Evolutionary conservation across 179 eudicot species (phyloP), one percentile per base, ranked within the genome.

Genomic region (Dionaea muscipula): DNA sequence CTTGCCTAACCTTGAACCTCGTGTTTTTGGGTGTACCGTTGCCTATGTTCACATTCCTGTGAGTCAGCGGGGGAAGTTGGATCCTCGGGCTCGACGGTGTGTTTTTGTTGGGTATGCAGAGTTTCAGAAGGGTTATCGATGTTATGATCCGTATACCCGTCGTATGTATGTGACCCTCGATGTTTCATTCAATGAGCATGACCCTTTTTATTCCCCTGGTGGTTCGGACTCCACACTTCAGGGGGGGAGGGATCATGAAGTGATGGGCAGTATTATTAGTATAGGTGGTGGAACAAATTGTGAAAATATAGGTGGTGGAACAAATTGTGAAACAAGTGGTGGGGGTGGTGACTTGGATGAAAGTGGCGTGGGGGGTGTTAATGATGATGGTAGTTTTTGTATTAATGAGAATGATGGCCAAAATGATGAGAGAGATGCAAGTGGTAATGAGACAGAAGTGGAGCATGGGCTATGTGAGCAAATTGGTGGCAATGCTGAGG

Each of bases 101-200:
- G 51, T 56, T 1, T 56, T 64, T 56, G 13, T 64, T 0, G 51
- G 62, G 7, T 53, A 53, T 22, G 40, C 33, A 0, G 33, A 43
- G 4, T 53, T 41, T 41, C 45, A 53, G 4, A 62, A 53, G 19
- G 51, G 66, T 1, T 52, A 61, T 41, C 11, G 52, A n/a, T 61
- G 66, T 22, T 61, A 44, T 31, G 66, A 53, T 31, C 66, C 66
- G 6, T 8, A 28, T 25, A 51, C 50, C 21, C 31, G 11, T 5
- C 51, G 28, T 4, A 28, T 41, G 17, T 57, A 61, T 41, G 58
- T 61, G 21, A 51, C 66, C 17, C 28, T 61, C 10, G 52, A 52
- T 52, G 66, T 21, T 4, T 41, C 52, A 4, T 61, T 52, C 20
- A 39, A 27, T 9, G 66, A 61, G 43, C 18, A 2, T 0, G 44